Conservation (phyloP, 441 rosid genomes). For the Syzygium syzygioides region DNA sequence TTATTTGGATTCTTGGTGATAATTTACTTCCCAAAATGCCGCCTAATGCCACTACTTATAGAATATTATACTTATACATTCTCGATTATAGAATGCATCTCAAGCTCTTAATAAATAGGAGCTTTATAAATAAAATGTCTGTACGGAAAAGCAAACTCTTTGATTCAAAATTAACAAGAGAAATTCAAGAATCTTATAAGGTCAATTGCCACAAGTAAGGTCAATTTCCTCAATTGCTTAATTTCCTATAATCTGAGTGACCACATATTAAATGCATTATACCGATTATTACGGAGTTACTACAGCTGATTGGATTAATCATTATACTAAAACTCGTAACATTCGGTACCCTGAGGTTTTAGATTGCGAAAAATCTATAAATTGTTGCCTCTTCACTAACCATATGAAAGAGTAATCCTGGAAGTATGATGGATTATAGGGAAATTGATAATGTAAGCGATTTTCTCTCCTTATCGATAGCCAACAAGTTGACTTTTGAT, state of each 20-base stretch:
- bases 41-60: not conserved
- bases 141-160: not conserved
- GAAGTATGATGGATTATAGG: not conserved
- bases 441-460: not conserved
- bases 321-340: not conserved
- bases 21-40: not conserved
- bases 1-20: not conserved
- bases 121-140: not conserved
- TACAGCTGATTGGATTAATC: not conserved
- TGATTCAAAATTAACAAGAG: not conserved
- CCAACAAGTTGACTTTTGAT: not conserved
- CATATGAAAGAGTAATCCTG: not conserved
- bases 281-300: not conserved
- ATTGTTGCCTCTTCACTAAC: not conserved
- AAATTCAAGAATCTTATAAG: not conserved
- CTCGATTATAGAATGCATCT: not conserved
- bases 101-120: not conserved
- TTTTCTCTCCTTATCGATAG: not conserved
- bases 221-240: not conserved
- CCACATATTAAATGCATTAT: not conserved
- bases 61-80: not conserved
- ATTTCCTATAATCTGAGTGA: not conserved
- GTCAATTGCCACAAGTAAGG: no score
- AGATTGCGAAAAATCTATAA: not conserved
- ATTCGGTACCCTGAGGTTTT: not conserved